Conservation (phyloP, 1,284 basidiomycete genomes). For the Paramarasmius palmivorus region DNA sequence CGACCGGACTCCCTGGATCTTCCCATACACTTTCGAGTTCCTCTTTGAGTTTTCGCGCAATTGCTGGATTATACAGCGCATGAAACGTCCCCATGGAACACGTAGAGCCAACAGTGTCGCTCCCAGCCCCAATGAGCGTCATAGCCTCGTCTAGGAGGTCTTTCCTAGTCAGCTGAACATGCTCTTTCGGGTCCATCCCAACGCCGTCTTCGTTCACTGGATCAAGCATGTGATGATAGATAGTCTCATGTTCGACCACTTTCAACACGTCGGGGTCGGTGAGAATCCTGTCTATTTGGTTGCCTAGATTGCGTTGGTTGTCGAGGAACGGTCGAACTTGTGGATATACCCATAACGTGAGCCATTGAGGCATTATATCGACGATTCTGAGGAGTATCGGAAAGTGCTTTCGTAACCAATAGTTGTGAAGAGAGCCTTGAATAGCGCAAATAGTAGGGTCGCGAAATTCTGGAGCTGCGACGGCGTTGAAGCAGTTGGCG, state of each 20-base stretch:
- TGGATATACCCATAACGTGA: background rate
- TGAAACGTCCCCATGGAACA: constrained; percentile 12
- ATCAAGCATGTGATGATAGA: constrained; percentile 18
- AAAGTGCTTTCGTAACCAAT: constrained; percentile 22
- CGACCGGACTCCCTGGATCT: constrained; percentile 10
- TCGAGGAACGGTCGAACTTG: background rate
- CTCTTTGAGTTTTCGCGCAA: constrained; percentile 3
- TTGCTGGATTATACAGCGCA: constrained; percentile 11
- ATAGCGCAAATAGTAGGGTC: constrained; percentile 6
- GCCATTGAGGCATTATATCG: background rate
- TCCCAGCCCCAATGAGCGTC: constrained; percentile 13
- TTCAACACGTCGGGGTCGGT: constrained; percentile 8
- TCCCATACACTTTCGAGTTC: constrained; percentile 17
- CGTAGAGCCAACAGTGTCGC: constrained; percentile 11
- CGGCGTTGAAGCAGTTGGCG: background rate
- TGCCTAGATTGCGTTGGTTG: background rate
- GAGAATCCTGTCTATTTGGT: constrained; percentile 12
- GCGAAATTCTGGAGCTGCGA: background rate
- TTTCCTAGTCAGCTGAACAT: constrained; percentile 2
- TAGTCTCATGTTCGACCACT: constrained; percentile 13
- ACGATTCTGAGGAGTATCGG: background rate
- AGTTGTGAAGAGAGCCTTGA: constrained; percentile 32
- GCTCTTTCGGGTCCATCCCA: background rate
- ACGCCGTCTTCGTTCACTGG: constrained; percentile 1
- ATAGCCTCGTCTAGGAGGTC: constrained; percentile 14